Evolutionary conservation across 2,329 filamentous ascomycete species (phyloP), one percentile per base, ranked within the genome.

Genomic region (Fusarium foetens): DNA sequence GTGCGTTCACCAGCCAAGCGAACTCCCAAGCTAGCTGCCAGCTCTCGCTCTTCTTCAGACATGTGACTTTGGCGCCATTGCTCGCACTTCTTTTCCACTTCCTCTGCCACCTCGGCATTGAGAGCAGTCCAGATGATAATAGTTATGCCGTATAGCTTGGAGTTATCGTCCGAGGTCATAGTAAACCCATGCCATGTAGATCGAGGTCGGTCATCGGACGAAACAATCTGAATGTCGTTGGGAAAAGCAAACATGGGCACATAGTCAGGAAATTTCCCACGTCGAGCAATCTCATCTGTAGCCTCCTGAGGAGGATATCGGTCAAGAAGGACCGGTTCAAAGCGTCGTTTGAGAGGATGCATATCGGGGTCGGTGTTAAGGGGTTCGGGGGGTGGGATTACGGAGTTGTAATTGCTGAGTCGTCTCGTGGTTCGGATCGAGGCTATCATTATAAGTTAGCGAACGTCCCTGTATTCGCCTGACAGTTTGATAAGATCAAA

Each of bases 181-280:
- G 94, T 95, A 79, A 99, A 99, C 53, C 96, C 96, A 82, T 99
- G 96, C 96, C 96, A 99, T 29, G 95, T 98, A n/a, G 96, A 95
- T 69, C 94, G 89, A 2, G 96, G 96, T 69, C 95, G 89, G 80
- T 97, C 94, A 78, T 99, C 96, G 3, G 95, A 95, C 3, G 96
- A 98, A 14, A 98, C 94, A 58, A 99, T 96, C 71, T 94, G 94
- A 76, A 99, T 96, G 81, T 99, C 96, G 81, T 98, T 98, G 49
- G 96, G 96, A 77, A 98, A 99, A 59, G 96, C 95, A 82, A 99
- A 99, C 96, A 99, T 98, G 63, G 96, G 96, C 23, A 99, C 94
- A 78, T 98, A 99, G 79, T 99, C 96, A 2, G 96, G 96, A 79
- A 99, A 98, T 63, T 89, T 91, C 59, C 94, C 94, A 78, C 96